Conservation (phyloP, 2,329 filamentous ascomycete genomes). For the Cytospora mali region DNA sequence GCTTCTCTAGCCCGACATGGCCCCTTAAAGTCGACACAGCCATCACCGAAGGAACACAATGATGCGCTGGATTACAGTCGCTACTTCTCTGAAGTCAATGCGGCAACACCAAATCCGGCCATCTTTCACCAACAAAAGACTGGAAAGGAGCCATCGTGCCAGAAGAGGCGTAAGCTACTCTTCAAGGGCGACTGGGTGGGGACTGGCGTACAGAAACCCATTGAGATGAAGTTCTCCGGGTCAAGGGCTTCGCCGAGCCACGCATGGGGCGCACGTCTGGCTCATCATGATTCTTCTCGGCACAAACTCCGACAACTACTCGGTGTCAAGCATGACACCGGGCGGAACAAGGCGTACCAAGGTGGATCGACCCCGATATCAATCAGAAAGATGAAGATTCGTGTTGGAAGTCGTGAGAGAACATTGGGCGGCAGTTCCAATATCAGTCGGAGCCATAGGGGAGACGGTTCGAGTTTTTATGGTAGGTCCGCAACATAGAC, state of each 20-base stretch:
- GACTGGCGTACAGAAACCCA: conserved; percentile 38
- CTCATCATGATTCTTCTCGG: conserved; percentile 23
- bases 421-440: conserved; percentile 31
- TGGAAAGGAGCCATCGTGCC: conserved; percentile 24
- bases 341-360: conserved; percentile 3
- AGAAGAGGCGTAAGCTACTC: conserved; percentile 38
- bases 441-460: conserved; percentile 15
- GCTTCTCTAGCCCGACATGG: conserved; percentile 27
- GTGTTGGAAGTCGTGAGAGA: conserved; percentile 41
- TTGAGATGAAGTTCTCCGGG: conserved; percentile 35
- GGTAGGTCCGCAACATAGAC: conserved; percentile 10
- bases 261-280: conserved; percentile 33
- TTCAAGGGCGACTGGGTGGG: conserved; percentile 41
- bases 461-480: not conserved
- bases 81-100: conserved; percentile 7
- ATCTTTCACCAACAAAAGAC: not conserved
- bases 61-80: conserved; percentile 7
- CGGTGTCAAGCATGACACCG: conserved; percentile 7
- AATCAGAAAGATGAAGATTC: conserved; percentile 35
- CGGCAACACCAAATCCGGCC: not conserved
- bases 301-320: conserved; percentile 21
- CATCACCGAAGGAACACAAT: conserved; percentile 7
- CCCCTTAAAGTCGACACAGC: conserved; percentile 18
- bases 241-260: conserved; percentile 29
- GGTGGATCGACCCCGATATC: conserved; percentile 7